phyloP scores from a whole-genome alignment of 1,284 basidiomycete species.

The Acaromyces ingoldii region DNA sequence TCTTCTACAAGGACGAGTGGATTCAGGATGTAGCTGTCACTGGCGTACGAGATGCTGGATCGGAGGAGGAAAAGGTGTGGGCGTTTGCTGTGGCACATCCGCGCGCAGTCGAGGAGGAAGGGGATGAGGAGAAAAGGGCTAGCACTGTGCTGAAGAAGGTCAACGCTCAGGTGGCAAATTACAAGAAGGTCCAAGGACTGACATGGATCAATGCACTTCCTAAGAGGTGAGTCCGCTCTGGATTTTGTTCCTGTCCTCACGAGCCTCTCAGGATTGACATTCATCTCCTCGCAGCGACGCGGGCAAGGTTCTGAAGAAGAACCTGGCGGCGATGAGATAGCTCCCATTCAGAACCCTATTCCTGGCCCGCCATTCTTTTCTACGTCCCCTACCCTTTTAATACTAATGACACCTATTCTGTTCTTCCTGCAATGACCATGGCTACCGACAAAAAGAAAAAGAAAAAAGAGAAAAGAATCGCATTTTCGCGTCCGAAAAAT shows the following conservation, averaged over 20 bases:
- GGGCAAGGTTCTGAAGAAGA: slow-evolving; percentile 47
- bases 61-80: slow-evolving; percentile 34
- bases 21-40: slow-evolving; percentile 37
- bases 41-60: slow-evolving; percentile 20
- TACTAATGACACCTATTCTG: too few relatives aligned
- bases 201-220: slow-evolving; percentile 43
- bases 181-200: slow-evolving; percentile 27
- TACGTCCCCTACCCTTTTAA: too few relatives aligned
- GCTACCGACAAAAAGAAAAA: too few relatives aligned
- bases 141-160: slow-evolving; percentile 21
- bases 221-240: slow-evolving; percentile 23
- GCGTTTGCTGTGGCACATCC: slow-evolving; percentile 11
- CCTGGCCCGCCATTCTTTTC: too few relatives aligned
- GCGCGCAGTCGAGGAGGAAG: slow-evolving; percentile 10
- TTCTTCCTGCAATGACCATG: too few relatives aligned
- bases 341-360: too few relatives aligned
- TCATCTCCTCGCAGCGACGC: slow-evolving; percentile 16
- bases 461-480: too few relatives aligned
- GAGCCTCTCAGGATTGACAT: too few relatives aligned
- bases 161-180: slow-evolving; percentile 39
- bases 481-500: too few relatives aligned
- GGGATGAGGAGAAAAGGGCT: slow-evolving; percentile 9
- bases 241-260: too few relatives aligned
- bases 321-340: slow-evolving; percentile 14
- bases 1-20: slow-evolving; percentile 21